Base-by-base conservation (phyloP, 176 grass and related monocot species). In the Panicum miliaceum region DNA sequence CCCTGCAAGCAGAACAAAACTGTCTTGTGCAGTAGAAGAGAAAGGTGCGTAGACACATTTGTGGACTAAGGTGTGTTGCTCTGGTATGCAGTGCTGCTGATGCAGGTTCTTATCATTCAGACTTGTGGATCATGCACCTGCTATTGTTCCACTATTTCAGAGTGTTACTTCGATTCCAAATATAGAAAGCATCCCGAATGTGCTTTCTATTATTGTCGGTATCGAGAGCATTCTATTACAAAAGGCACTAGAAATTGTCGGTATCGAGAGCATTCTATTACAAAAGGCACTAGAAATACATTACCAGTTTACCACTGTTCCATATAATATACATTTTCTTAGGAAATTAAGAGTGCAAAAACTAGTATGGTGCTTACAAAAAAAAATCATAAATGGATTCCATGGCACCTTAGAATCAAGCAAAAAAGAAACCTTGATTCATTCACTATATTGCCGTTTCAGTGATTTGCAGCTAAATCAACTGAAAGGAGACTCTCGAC, bases 401-500 rank as follows among this genome's bases (percentile, higher is more conserved):
- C 12, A 0, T 25, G 32, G 20, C 0, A 3, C 37, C 1, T 82
- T 70, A 19, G 54, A 70, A 51, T 20, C 25, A 20, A 26, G 20
- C 23, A 29, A 3, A n/a, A 50, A 40, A 36, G 20, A 32, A 32
- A 32, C 29, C 29, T 32, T 29, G n/a, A 22, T 77, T 27, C 65
- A 20, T 36, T 41, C 25, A 61, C 6, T 37, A 71, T n/a, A 15
- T 42, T 42, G 29, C 43, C 16, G 13, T 20, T 79, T 79, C 27
- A 67, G 25, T 47, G 41, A 38, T 13, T 58, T 74, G 22, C 61
- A 47, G 86, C 32, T 71, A 53, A 47, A 63, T 81, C 64, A 63
- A 81, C 53, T 26, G 83, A 61, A 36, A 85, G 77, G 52, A 89
- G 70, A 71, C 53, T 85, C 71, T 89, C 71, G 0, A 85, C 88